A percentile compares a stretch with the other conserved stretches of the same genome.
These are phyloP conservation scores for Colletotrichum coccodes DNA, from an alignment of 2,329 filamentous ascomycete genomes.

Conservation along the genomic window DNA sequence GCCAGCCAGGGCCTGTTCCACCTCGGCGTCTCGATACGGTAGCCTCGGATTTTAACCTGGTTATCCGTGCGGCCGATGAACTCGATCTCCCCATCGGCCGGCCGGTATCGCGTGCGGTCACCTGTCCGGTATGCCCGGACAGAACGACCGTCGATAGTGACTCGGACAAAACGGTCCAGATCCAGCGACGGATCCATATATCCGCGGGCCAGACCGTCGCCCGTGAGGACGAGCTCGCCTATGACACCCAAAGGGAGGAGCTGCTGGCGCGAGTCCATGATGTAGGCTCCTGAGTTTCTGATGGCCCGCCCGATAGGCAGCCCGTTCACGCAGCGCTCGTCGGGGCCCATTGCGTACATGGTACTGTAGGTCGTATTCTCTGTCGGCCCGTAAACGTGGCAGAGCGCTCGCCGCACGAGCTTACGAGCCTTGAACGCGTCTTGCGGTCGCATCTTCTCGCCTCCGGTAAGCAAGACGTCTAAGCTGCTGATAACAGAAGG, in stretches of 20 bases:
- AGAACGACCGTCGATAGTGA: neutral
- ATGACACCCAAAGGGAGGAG: slow-evolving; percentile 39
- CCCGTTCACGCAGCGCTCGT: slow-evolving; percentile 22
- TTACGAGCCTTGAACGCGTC: slow-evolving; percentile 12
- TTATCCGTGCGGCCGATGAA: slow-evolving; percentile 41
- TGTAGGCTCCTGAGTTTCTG: slow-evolving; percentile 34
- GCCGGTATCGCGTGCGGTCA: slow-evolving; percentile 29
- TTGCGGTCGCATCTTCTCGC: slow-evolving; percentile 37
- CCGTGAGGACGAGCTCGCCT: slow-evolving; percentile 41
- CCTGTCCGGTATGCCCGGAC: slow-evolving; percentile 40
- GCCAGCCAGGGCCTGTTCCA: slow-evolving; percentile 36
- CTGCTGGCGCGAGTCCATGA: slow-evolving; percentile 38
- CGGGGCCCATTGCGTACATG: neutral
- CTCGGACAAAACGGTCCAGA: slow-evolving; percentile 31
- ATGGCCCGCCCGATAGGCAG: slow-evolving; percentile 35
- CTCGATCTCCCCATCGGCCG: slow-evolving; percentile 37
- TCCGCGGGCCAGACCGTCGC: slow-evolving; percentile 38
- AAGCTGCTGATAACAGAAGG: slow-evolving; percentile 46
- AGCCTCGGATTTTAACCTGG: slow-evolving; percentile 43
- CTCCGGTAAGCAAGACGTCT: slow-evolving; percentile 47
- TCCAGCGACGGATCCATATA: slow-evolving; percentile 34
- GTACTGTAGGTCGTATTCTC: slow-evolving; percentile 28
- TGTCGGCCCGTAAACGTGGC: slow-evolving; percentile 34
- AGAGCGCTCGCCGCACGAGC: neutral
- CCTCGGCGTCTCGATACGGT: slow-evolving; percentile 42